Conservation (phyloP, 805 yeast genomes). For the Brettanomyces bruxellensis region DNA sequence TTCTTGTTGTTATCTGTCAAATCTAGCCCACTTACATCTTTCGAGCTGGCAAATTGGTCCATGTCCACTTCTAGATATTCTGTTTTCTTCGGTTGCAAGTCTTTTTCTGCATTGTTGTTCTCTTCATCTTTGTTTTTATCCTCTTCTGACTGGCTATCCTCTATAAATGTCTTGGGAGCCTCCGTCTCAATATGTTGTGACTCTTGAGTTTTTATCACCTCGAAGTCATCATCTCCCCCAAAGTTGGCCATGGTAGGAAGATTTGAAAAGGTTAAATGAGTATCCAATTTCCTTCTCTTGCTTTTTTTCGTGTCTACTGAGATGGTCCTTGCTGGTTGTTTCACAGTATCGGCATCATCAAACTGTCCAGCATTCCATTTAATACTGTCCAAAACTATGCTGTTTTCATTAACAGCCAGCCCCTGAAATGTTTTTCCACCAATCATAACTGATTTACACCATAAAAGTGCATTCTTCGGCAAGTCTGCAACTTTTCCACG, state of each 20-base stretch:
- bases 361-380: too few relatives aligned
- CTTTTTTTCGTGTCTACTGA: background rate
- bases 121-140: background rate
- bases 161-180: background rate
- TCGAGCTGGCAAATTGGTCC: too few relatives aligned
- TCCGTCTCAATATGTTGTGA: background rate
- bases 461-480: background rate
- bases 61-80: background rate
- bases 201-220: constrained; percentile 1
- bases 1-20: background rate
- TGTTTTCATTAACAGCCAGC: background rate
- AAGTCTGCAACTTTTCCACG: background rate
- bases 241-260: constrained; percentile 1
- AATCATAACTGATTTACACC: background rate
- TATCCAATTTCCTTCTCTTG: background rate
- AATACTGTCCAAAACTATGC: background rate
- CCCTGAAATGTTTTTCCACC: background rate
- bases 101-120: background rate
- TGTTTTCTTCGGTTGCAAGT: background rate
- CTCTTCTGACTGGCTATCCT: background rate
- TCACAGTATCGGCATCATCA: background rate
- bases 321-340: background rate
- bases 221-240: constrained; percentile 3
- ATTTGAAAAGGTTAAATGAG: background rate
- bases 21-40: background rate